Percentiles rank a stretch among this genome's conserved stretches.
Conservation (phyloP, 2,329 filamentous ascomycete species). For the Biscogniauxia mediterranea region DNA sequence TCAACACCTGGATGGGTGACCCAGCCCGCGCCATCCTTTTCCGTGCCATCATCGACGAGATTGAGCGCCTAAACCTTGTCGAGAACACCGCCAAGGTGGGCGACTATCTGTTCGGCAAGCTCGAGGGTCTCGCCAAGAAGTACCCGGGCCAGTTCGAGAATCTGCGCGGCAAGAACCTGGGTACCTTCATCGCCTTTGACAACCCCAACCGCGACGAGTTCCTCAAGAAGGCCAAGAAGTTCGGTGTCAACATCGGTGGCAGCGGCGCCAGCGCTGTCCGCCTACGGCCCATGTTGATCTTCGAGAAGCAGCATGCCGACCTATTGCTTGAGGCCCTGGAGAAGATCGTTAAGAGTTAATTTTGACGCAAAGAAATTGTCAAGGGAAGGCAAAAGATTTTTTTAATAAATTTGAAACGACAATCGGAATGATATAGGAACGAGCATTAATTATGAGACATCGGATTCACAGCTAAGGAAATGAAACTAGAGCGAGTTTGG, state of each 20-base stretch:
- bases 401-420: not conserved
- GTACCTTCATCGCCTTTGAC: conserved; percentile 93
- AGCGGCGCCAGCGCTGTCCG: conserved; percentile 73
- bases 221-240: conserved; percentile 71
- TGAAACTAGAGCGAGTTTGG: no score
- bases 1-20: conserved; percentile 98
- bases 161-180: conserved; percentile 81
- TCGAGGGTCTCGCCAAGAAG: conserved; percentile 64
- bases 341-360: conserved; percentile 59
- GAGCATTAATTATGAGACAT: not conserved
- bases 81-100: conserved; percentile 74
- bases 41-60: conserved; percentile 80
- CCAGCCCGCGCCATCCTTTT: conserved; percentile 82
- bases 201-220: conserved; percentile 77
- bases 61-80: conserved; percentile 74
- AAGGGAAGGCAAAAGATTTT: not conserved
- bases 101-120: conserved; percentile 70
- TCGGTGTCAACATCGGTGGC: conserved; percentile 86
- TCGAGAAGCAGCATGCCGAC: conserved; percentile 89
- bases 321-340: conserved; percentile 77
- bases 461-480: not conserved
- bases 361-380: no score
- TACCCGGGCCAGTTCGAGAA: conserved; percentile 80
- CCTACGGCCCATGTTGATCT: conserved; percentile 85
- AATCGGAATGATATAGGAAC: no score